A percentile compares a stretch with the other conserved stretches of the same genome.
Conservation (phyloP, 2,329 filamentous ascomycete genomes). For the Penicillium sp. region DNA sequence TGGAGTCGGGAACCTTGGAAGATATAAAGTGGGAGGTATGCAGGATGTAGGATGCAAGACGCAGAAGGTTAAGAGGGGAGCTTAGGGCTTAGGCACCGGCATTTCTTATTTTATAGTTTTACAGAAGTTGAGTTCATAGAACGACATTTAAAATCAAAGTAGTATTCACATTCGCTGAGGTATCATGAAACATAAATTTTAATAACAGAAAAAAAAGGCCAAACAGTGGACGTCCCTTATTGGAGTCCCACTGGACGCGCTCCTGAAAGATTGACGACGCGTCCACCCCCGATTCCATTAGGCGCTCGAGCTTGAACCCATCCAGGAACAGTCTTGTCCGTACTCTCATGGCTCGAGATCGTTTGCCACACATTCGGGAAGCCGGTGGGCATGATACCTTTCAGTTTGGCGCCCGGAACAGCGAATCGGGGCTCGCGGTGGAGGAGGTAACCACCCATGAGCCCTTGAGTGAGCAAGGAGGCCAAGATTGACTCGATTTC, state of each 20-base stretch:
- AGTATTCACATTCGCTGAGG: neutral
- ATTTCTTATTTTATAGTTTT: neutral
- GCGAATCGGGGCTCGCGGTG: conserved; percentile 77
- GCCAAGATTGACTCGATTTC: conserved; percentile 79
- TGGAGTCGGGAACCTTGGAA: neutral
- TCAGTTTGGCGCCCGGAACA: conserved; percentile 67
- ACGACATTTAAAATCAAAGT: too few species aligned
- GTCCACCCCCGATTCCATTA: conserved; percentile 42
- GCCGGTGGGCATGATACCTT: conserved; percentile 45
- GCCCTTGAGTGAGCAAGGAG: conserved; percentile 74
- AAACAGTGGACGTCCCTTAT: conserved; percentile 9
- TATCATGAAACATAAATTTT: conserved; percentile 5
- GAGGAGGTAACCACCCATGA: conserved; percentile 82
- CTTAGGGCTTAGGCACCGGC: neutral
- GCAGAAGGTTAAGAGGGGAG: neutral
- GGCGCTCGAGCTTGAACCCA: conserved; percentile 62
- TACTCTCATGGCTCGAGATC: conserved; percentile 61
- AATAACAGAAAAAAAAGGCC: neutral
- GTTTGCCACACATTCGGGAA: conserved; percentile 76
- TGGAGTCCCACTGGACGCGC: conserved; percentile 53
- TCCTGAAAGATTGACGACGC: conserved; percentile 60
- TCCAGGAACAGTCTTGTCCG: conserved; percentile 68
- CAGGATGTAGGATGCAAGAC: neutral
- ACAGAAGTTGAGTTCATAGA: too few species aligned
- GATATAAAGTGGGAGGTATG: neutral